Base-by-base conservation (phyloP, 1,284 basidiomycete species). In the Pascua guehoae region DNA sequence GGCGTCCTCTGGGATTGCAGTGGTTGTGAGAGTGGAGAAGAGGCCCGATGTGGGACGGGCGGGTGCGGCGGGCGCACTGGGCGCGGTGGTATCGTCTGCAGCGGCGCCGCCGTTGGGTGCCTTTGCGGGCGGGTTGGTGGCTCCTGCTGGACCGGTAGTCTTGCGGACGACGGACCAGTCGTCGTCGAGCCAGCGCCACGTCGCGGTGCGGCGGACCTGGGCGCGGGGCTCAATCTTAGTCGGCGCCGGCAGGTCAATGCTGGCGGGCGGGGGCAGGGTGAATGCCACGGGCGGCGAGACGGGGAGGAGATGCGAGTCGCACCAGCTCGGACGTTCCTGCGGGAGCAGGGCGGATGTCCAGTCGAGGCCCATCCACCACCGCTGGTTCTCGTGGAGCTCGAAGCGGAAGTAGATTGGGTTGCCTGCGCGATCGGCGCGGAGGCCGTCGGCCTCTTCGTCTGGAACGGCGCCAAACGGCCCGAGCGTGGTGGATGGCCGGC, bases 311-410 rank as follows among this genome's bases (percentile, higher is more conserved):
- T 78, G 76, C 15, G 68, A 70, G 57, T 79, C 77, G 53, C 77
- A 79, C 93, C 93, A 97, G 4, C 88, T 88, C 0, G 93, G 90
- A 1, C 93, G 85, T 72, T 97, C 93, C 43, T 86, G 85, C 0
- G 93, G 93, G 5, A 97, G 82, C 8, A 97, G 82, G 0, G 93
- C 91, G 2, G 89, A 88, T 0, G 93, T 95, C 90, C 91, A 97
- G 77, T 97, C 81, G 14, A 82, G 66, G 2, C 79, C 81, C 70
- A 82, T 79, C 81, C 80, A 81, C 94, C 93, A 97, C 5, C 93
- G 84, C 78, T 97, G 93, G 74, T 96, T 97, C 75, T 97, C 93
- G 71, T 90, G 88, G 37, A 96, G 78, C 41, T 88, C 89, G 71
- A 93, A 93, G 43, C 88, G 80, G 78, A 93, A 93, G 47, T 89